These are phyloP conservation scores for Chrysosporium queenslandicum DNA, from an alignment of 2,329 filamentous ascomycete genomes.

Conservation along the genomic window DNA sequence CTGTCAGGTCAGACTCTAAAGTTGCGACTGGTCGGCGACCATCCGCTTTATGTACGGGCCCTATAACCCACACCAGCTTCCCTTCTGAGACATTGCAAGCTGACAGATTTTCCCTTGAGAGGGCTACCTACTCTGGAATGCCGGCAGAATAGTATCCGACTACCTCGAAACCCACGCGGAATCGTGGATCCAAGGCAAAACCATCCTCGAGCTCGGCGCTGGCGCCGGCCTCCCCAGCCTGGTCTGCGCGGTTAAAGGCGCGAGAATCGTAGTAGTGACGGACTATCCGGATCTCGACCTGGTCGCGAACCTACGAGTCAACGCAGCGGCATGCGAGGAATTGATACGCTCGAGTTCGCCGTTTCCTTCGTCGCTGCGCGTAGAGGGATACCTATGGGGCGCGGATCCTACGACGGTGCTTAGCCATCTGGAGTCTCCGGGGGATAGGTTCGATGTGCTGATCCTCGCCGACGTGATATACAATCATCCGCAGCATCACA, in stretches of 20 bases:
- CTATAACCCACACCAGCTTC: background rate
- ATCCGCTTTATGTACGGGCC: constrained; percentile 57
- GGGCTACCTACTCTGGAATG: constrained; percentile 89
- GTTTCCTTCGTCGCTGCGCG: constrained; percentile 40
- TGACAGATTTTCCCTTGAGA: constrained; percentile 25
- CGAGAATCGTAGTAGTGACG: constrained; percentile 61
- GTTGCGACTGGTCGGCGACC: constrained; percentile 74
- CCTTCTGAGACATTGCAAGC: constrained; percentile 12
- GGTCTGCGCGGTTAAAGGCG: constrained; percentile 63
- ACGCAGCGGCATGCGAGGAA: constrained; percentile 52
- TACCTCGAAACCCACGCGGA: constrained; percentile 63
- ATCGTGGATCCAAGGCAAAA: constrained; percentile 51
- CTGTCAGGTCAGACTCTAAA: constrained; percentile 54
- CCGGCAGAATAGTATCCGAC: constrained; percentile 63
- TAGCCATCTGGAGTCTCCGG: constrained; percentile 42
- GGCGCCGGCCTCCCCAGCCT: constrained; percentile 77
- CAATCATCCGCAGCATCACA: constrained; percentile 76
- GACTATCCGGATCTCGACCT: constrained; percentile 82
- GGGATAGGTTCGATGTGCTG: constrained; percentile 59
- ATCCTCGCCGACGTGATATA: constrained; percentile 86
- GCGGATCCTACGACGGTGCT: constrained; percentile 51
- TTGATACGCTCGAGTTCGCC: constrained; percentile 24
- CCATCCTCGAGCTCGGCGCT: constrained; percentile 81
- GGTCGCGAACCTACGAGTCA: constrained; percentile 67
- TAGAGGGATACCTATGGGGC: constrained; percentile 78